Base-by-base conservation (phyloP, 2,329 filamentous ascomycete species). In the Xylariaceae sp. region DNA sequence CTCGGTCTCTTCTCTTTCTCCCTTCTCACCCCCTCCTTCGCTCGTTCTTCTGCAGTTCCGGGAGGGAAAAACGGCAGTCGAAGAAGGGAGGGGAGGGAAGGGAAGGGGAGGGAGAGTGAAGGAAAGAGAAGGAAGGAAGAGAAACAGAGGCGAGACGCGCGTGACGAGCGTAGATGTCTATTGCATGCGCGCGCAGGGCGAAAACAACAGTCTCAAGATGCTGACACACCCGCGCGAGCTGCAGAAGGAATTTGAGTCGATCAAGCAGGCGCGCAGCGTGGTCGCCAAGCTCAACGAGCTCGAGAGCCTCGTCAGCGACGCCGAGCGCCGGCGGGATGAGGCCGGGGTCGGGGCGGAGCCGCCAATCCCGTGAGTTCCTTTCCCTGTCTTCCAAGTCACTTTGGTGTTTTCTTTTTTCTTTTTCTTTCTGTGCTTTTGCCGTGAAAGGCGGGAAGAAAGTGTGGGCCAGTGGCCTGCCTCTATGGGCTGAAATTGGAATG, bases 261-360 rank as follows among this genome's bases (percentile, higher is more conserved):
- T 80, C 36, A 51, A 77, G 38, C 47, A 58, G 13, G 58, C 62
- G 38, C 58, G 75, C 38, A 59, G 65, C 28, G 75, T 79, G 10
- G 65, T 80, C 3, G 59, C 60, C 24, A 68, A 68, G 39, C 61
- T 80, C 8, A 80, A 80, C 51, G 67, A 72, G 51, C 63, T 80
- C 5, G 76, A 80, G 48, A 57, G 45, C 17, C 60, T 80, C 11
- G 63, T 76, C 31, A 59, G 55, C 36, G 70, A 73, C 33, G 76
- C 75, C 5, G 58, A 55, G 31, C 42, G 45, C 33, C 54, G 65
- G 36, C 52, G 60, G 30, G 46, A 55, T 26, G 53, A 58, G 17
- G 52, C 58, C 17, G 41, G 48, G 16, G 39, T 44, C 32, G 34
- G 34, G 30, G 45, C 38, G 17, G 50, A 46, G 5, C 42, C 56